Conservation (phyloP, 805 yeast genomes). For the Sugiyamaella americana region DNA sequence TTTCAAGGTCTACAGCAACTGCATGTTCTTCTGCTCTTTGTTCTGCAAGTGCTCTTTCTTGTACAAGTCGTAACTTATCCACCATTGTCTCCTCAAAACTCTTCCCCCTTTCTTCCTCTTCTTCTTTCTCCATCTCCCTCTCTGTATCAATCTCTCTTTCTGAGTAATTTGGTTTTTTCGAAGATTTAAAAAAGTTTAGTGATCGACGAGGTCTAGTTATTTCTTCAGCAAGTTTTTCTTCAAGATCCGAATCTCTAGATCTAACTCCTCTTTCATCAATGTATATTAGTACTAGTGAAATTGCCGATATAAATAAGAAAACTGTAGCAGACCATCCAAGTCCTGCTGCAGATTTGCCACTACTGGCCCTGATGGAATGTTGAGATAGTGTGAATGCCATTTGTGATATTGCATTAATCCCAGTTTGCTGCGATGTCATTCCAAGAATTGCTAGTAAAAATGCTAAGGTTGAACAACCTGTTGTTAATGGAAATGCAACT, state of each 20-base stretch:
- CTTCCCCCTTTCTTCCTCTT: constrained; percentile 4
- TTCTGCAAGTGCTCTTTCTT: constrained; percentile 5
- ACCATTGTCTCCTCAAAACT: not conserved
- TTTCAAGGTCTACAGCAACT: not conserved
- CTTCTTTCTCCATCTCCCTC: constrained; percentile 2
- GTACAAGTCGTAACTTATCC: not conserved
- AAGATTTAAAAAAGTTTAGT: no score
- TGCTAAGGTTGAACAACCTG: constrained; percentile 8
- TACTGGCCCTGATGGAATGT: constrained; percentile 8
- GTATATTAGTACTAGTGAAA: constrained; percentile 13
- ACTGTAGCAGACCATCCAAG: constrained; percentile 21
- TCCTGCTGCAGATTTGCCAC: constrained; percentile 18
- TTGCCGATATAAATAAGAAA: constrained; percentile 11
- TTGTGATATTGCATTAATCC: constrained; percentile 7
- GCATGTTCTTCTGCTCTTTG: not conserved
- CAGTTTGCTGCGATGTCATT: constrained; percentile 24
- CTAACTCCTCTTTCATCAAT: constrained; percentile 6
- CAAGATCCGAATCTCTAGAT: not conserved
- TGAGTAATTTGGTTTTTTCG: not conserved
- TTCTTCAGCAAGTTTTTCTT: not conserved
- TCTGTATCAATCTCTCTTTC: not conserved
- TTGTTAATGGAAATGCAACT: constrained; percentile 13
- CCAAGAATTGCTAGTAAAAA: constrained; percentile 16
- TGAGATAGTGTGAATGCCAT: constrained; percentile 9
- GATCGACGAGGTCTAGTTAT: not conserved